Evolutionary conservation across 805 yeast species (phyloP).

Genomic region (Yarrowia hollandica): DNA sequence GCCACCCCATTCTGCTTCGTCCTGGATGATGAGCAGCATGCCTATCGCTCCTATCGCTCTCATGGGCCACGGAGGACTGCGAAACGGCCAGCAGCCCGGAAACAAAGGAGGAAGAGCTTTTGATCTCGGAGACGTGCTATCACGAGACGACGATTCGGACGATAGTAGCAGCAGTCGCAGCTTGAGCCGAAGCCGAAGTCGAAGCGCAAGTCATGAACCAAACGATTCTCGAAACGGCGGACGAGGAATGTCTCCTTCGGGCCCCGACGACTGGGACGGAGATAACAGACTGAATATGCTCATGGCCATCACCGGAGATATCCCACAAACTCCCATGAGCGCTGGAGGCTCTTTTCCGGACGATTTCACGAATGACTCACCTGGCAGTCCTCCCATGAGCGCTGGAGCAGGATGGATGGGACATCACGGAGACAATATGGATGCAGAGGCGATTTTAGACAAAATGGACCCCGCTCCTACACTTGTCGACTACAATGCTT

Average conservation of each 20-base stretch:
- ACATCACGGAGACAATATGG: not conserved
- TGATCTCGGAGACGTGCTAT: constrained; percentile 1
- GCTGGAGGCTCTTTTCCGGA: not conserved
- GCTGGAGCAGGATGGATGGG: constrained; percentile 16
- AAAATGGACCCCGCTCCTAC: constrained; percentile 2
- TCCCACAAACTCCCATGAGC: constrained; percentile 6
- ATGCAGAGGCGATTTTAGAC: not conserved
- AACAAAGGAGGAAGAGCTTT: not conserved
- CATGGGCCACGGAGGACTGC: not conserved
- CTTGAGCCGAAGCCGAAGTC: not conserved
- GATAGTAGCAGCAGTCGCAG: constrained; percentile 13
- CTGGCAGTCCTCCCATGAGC: constrained; percentile 13
- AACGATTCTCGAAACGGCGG: not conserved
- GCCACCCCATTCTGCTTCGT: not conserved
- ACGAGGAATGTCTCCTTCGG: not conserved
- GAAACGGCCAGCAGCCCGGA: not conserved
- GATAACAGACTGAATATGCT: constrained; percentile 19
- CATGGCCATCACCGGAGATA: not conserved
- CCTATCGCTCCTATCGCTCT: constrained; percentile 3
- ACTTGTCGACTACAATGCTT: constrained; percentile 11
- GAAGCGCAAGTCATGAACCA: not conserved
- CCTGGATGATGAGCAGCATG: constrained; percentile 20
- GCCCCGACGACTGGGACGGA: constrained; percentile 20
- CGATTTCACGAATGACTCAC: not conserved
- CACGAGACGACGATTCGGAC: constrained; percentile 2